Percentiles rank a stretch among this genome's conserved stretches.
These are phyloP conservation scores for Picea engelmannii DNA, from an alignment of 83 land plant genomes.

Conservation along the genomic window DNA sequence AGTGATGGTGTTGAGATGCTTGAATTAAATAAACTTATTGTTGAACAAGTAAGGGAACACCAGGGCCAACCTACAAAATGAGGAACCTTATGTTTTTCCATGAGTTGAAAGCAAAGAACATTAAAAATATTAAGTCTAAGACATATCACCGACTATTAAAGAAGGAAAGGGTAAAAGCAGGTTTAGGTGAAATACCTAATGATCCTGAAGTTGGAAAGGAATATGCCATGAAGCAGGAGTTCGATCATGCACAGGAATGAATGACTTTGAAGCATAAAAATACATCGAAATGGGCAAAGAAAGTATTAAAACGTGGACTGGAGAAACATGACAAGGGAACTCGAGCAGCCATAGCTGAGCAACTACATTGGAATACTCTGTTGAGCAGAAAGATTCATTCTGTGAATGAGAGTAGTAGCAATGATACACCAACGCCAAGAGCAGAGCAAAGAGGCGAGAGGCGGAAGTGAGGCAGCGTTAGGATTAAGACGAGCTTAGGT, in stretches of 20 bases:
- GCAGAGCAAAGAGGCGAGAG: too few species aligned
- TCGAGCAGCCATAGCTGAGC: slow-evolving; percentile 55
- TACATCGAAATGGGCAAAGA: slow-evolving; percentile 85
- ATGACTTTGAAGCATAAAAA: slow-evolving; percentile 91
- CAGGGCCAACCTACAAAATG: slow-evolving; percentile 82
- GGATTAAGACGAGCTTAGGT: too few species aligned
- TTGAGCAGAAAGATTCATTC: too few species aligned
- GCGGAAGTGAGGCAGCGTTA: too few species aligned
- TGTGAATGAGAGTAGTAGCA: too few species aligned
- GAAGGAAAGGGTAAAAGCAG: slow-evolving; percentile 52
- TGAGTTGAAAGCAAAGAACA: slow-evolving; percentile 76
- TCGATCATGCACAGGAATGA: slow-evolving; percentile 90
- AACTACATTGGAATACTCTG: too few species aligned
- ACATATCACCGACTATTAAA: slow-evolving; percentile 77
- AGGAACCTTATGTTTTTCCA: slow-evolving; percentile 78
- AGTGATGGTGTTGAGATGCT: slow-evolving; percentile 74
- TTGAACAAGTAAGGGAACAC: slow-evolving; percentile 77
- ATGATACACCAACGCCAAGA: too few species aligned
- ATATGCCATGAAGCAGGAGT: slow-evolving; percentile 75
- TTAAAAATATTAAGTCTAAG: slow-evolving; percentile 88
- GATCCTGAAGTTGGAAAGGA: slow-evolving; percentile 87
- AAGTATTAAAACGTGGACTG: slow-evolving; percentile 80
- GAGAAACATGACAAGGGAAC: slow-evolving; percentile 78
- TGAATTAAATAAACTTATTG: slow-evolving; percentile 55
- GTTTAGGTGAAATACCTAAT: slow-evolving; percentile 25